phyloP scores from a whole-genome alignment of 1,284 basidiomycete species.

The Wallemia hederae region DNA sequence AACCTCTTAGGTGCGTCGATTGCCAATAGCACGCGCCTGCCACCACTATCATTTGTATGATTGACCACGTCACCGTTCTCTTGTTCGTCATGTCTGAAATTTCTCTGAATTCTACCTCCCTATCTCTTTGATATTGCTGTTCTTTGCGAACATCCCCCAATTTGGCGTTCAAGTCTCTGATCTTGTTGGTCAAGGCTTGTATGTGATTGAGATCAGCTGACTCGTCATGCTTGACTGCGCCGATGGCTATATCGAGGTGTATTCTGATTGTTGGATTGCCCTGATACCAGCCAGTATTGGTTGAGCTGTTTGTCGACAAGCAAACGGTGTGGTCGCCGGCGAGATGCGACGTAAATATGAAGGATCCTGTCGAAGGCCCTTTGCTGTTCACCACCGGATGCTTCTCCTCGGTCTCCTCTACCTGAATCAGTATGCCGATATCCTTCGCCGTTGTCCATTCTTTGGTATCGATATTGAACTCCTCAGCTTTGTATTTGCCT shows the following conservation, averaged over 20 bases:
- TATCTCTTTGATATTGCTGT: conserved; percentile 88
- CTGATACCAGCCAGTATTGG: conserved; percentile 37
- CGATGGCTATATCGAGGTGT: conserved; percentile 78
- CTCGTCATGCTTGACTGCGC: conserved; percentile 44
- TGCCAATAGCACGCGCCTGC: conserved; percentile 74
- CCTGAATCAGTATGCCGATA: conserved; percentile 65
- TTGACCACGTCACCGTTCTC: conserved; percentile 70
- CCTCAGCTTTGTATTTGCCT: conserved; percentile 39
- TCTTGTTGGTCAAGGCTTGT: conserved; percentile 50
- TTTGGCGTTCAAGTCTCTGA: conserved; percentile 74
- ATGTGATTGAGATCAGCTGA: conserved; percentile 46
- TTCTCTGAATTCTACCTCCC: conserved; percentile 64
- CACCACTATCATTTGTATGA: conserved; percentile 59
- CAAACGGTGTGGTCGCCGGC: conserved; percentile 93
- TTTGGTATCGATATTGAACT: conserved; percentile 52
- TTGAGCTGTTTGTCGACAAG: conserved; percentile 55
- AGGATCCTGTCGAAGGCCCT: conserved; percentile 63
- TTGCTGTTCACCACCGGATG: conserved; percentile 58
- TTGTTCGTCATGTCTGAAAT: conserved; percentile 67
- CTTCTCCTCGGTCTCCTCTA: conserved; percentile 53
- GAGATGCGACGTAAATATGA: conserved; percentile 92
- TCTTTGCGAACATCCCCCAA: conserved; percentile 75
- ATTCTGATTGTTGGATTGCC: conserved; percentile 65
- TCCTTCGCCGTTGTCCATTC: conserved; percentile 41
- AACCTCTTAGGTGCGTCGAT: conserved; percentile 48